A percentile compares a stretch with the other conserved stretches of the same genome.
phyloP scores from a whole-genome alignment of 2,329 filamentous ascomycete species.

The Xylaria sp. region DNA sequence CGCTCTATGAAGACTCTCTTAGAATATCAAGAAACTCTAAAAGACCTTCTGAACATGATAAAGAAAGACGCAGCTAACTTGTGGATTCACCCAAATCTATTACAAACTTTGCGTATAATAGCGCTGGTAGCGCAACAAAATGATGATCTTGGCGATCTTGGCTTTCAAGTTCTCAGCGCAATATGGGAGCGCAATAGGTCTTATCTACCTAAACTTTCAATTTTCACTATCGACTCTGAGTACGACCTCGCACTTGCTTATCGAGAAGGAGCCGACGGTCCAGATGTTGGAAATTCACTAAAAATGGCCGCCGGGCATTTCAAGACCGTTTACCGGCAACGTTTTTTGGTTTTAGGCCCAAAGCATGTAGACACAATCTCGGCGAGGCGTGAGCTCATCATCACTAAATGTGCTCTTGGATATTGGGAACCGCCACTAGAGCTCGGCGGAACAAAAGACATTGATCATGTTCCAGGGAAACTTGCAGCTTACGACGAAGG shows the following conservation, averaged over 20 bases:
- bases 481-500: neutral
- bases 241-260: slow-evolving; percentile 6
- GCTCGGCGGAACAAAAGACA: neutral
- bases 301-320: neutral
- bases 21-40: too few species aligned
- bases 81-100: neutral
- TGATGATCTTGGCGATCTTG: neutral
- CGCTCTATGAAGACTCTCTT: too few species aligned
- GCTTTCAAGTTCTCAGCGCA: neutral
- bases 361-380: neutral
- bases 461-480: neutral
- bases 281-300: neutral
- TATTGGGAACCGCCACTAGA: neutral
- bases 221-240: slow-evolving; percentile 3
- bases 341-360: neutral
- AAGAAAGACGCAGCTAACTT: neutral
- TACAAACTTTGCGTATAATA: slow-evolving; percentile 3
- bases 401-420: neutral
- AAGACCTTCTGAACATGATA: neutral
- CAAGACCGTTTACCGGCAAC: neutral
- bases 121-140: neutral
- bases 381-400: slow-evolving; percentile 1
- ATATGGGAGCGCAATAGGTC: neutral
- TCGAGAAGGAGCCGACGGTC: neutral
- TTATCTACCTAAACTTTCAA: neutral